These are phyloP conservation scores for Wilcoxina mikolae DNA, from an alignment of 495 filamentous ascomycete species.

Conservation along the genomic window DNA sequence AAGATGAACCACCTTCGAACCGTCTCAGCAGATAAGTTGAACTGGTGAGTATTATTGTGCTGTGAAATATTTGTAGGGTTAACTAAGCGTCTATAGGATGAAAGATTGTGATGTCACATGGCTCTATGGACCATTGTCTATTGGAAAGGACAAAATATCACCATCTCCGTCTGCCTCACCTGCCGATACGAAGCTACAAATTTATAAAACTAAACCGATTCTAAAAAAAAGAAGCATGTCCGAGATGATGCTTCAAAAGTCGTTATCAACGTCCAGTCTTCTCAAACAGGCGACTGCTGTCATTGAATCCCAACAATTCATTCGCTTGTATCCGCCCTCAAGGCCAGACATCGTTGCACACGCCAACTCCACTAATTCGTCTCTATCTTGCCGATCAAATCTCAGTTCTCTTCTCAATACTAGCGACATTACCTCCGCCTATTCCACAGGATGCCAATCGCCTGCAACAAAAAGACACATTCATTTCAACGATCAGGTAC, in stretches of 20 bases:
- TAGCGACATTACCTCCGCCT: slow-evolving; percentile 43
- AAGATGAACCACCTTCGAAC: slow-evolving; percentile 70
- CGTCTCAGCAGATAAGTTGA: slow-evolving; percentile 72
- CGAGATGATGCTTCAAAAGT: slow-evolving; percentile 84
- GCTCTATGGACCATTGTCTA: slow-evolving; percentile 88
- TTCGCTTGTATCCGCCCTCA: slow-evolving; percentile 32
- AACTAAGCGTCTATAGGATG: slow-evolving; percentile 44
- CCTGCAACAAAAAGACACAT: slow-evolving; percentile 53
- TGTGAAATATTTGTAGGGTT: slow-evolving; percentile 1
- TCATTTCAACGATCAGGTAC: slow-evolving; percentile 89
- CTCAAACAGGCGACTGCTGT: slow-evolving; percentile 87
- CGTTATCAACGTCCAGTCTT: slow-evolving; percentile 77
- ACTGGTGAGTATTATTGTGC: slow-evolving; percentile 49
- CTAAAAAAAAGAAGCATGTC: slow-evolving; percentile 94
- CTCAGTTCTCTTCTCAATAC: slow-evolving; percentile 36
- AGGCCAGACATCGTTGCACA: slow-evolving; percentile 17
- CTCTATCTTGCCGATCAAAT: too few relatives aligned
- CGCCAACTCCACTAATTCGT: too few relatives aligned
- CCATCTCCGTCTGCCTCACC: slow-evolving; percentile 37
- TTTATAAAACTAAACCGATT: slow-evolving; percentile 60
- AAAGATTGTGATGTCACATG: slow-evolving; percentile 97
- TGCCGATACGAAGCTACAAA: slow-evolving; percentile 29
- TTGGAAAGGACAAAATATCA: slow-evolving; percentile 37
- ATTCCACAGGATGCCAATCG: slow-evolving; percentile 40
- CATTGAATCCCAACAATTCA: slow-evolving; percentile 74